These are phyloP conservation scores for Clavispora asparagi DNA, from an alignment of 805 yeast genomes.

Conservation along the genomic window DNA sequence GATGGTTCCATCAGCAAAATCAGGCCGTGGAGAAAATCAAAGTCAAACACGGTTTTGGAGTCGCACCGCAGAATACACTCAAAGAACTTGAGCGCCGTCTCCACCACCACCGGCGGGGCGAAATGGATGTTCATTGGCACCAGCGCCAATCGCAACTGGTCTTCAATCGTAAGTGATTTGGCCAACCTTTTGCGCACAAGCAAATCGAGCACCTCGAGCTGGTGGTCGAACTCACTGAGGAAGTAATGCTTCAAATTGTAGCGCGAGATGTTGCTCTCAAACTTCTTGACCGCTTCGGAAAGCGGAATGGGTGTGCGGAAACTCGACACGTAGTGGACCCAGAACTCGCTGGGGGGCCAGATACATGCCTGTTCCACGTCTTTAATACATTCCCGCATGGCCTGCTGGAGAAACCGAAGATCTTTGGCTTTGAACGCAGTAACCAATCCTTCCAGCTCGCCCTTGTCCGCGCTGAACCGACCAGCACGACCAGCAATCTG, in stretches of 20 bases:
- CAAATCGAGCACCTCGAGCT: slow-evolving; percentile 37
- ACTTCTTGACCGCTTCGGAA: slow-evolving; percentile 41
- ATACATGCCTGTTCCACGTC: slow-evolving; percentile 56
- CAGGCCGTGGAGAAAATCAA: slow-evolving; percentile 25
- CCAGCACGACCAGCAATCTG: slow-evolving; percentile 99
- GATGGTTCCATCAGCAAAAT: slow-evolving; percentile 19
- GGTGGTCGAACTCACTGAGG: slow-evolving; percentile 34
- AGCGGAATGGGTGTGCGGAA: slow-evolving; percentile 49
- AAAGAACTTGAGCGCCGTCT: slow-evolving; percentile 42
- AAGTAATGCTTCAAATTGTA: slow-evolving; percentile 22
- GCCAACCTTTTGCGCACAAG: slow-evolving; percentile 33
- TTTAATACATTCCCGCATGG: slow-evolving; percentile 47
- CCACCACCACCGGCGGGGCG: slow-evolving; percentile 32
- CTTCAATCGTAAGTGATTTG: slow-evolving; percentile 40
- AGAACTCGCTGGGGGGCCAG: slow-evolving; percentile 77
- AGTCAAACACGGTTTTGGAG: slow-evolving; percentile 55
- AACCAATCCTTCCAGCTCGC: slow-evolving; percentile 43
- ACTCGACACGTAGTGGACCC: slow-evolving; percentile 60
- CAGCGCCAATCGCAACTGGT: slow-evolving; percentile 51
- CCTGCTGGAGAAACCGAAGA: slow-evolving; percentile 39
- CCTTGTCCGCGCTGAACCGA: slow-evolving; percentile 44
- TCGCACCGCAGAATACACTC: slow-evolving; percentile 49
- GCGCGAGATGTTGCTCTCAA: slow-evolving; percentile 36
- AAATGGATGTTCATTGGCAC: slow-evolving; percentile 49
- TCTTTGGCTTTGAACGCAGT: slow-evolving; percentile 46